Base-by-base conservation (phyloP, 306 rosid genomes). In the Cicer bijugum region DNA sequence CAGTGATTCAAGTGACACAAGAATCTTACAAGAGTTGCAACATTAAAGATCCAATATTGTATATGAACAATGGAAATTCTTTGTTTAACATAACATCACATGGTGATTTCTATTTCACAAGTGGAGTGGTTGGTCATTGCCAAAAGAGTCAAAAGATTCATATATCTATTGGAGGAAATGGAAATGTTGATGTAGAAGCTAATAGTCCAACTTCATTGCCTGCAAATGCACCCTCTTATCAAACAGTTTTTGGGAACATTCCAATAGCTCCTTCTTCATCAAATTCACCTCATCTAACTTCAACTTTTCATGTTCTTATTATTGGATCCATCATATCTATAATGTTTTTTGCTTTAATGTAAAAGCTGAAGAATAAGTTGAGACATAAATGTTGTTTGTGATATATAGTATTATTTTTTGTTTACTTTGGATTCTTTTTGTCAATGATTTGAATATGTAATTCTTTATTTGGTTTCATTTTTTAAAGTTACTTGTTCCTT, bases 61-160 rank as follows among this genome's bases (percentile, higher is more conserved):
- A 62, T 55, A 88, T 89, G 88, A 81, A 83, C 86, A 84, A 91
- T 78, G 99, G 99, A 0, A 94, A 94, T 83, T 91, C 99, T 46
- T 66, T 91, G 74, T 94, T 94, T 62, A 94, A 94, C 75, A 82
- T 94, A 0, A 94, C 96, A 55, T 14, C 83, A 6, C 20, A 81
- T 4, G 97, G 97, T 33, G 84, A 79, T 1, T 85, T 77, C n/a
- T 94, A 84, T 84, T 94, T 94, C 89, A 91, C 89, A 1, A 91
- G 99, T 81, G 96, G 88, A 12, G 87, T 33, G 16, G 47, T 69
- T 23, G 97, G 93, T 0, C 90, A 86, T 69, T 94, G 99, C 71
- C 85, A 81, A 46, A 88, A 88, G 80, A 82, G 82, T 15, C 97
- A 94, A 76, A 91, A 90, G 86, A 84, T 94, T 70, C 87, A 81